A percentile compares a stretch with the other conserved stretches of the same genome.
Conservation (phyloP, 23 red algal genomes). For the Porphyridium purpureum region DNA sequence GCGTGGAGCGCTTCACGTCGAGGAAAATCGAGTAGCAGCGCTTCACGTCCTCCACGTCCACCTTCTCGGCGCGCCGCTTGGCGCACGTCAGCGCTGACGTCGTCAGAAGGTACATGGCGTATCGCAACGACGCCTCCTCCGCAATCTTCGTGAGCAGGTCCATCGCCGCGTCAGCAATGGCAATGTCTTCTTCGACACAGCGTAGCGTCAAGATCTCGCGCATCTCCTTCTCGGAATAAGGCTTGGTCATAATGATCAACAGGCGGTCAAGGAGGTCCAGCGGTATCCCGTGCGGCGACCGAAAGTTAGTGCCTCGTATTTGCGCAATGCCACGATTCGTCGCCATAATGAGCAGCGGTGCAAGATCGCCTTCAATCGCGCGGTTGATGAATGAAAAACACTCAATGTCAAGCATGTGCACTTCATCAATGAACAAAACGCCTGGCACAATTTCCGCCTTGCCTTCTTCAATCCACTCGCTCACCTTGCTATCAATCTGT, state of each 20-base stretch:
- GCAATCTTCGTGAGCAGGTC: constrained; percentile 67
- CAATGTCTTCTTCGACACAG: constrained; percentile 94
- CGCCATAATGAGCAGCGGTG: constrained; percentile 77
- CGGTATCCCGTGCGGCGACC: constrained; percentile 82
- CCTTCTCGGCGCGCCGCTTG: constrained; percentile 45
- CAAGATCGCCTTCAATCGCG: constrained; percentile 67
- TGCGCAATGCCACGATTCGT: constrained; percentile 87
- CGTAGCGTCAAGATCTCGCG: constrained; percentile 60
- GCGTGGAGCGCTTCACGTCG: constrained; percentile 77
- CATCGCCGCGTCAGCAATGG: constrained; percentile 35
- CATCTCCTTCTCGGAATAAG: constrained; percentile 60
- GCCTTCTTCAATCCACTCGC: constrained; percentile 80
- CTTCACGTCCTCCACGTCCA: constrained; percentile 95
- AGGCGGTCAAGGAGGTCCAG: constrained; percentile 81
- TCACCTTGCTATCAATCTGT: constrained; percentile 80
- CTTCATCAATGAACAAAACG: constrained; percentile 98
- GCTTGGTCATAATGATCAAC: constrained; percentile 80
- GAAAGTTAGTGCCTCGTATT: constrained; percentile 75
- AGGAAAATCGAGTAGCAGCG: constrained; percentile 69
- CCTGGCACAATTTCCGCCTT: constrained; percentile 82
- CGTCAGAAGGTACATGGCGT: constrained; percentile 96
- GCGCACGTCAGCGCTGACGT: constrained; percentile 65
- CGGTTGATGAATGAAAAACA: constrained; percentile 94
- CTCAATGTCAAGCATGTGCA: constrained; percentile 99
- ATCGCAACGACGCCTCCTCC: constrained; percentile 77